phyloP scores from a whole-genome alignment of 495 filamentous ascomycete species.

The Xylaria palmicola region DNA sequence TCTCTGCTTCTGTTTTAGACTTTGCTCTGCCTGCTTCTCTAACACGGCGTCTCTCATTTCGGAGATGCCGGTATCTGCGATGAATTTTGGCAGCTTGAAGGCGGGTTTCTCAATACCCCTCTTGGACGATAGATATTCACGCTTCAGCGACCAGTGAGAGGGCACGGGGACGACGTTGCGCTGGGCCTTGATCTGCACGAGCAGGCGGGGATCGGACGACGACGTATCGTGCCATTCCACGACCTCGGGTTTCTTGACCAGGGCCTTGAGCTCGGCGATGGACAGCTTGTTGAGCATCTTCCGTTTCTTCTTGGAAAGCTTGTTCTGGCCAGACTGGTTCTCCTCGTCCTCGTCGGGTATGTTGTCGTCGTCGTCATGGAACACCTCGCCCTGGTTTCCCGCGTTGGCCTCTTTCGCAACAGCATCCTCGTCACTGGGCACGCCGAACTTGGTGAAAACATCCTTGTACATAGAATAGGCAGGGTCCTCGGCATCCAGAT shows the following conservation, averaged over 20 bases:
- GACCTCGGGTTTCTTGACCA: slow-evolving; percentile 87
- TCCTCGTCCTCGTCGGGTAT: slow-evolving; percentile 86
- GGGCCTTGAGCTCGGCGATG: slow-evolving; percentile 89
- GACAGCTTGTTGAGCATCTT: slow-evolving; percentile 90
- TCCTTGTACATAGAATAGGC: slow-evolving; percentile 79
- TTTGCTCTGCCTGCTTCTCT: slow-evolving; percentile 90
- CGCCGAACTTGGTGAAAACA: slow-evolving; percentile 71
- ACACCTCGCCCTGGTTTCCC: slow-evolving; percentile 82
- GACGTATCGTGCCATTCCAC: slow-evolving; percentile 98
- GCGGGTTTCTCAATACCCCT: slow-evolving; percentile 92
- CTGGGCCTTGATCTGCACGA: slow-evolving; percentile 92
- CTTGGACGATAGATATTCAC: slow-evolving; percentile 95
- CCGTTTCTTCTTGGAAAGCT: slow-evolving; percentile 87
- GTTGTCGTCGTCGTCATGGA: slow-evolving; percentile 81
- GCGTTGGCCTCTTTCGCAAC: slow-evolving; percentile 63
- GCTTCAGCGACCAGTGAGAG: slow-evolving; percentile 88
- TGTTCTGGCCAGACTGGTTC: slow-evolving; percentile 58
- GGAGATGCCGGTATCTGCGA: slow-evolving; percentile 93
- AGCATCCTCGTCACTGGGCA: slow-evolving; percentile 49
- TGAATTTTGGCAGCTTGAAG: slow-evolving; percentile 93
- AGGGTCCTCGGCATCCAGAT: slow-evolving; percentile 66
- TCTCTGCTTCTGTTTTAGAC: slow-evolving; percentile 90
- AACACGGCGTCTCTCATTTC: slow-evolving; percentile 97
- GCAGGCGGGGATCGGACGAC: slow-evolving; percentile 82
- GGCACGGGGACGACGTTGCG: slow-evolving; percentile 96